phyloP scores from a whole-genome alignment of 1,284 basidiomycete genomes.

The Agroathelia rolfsii region DNA sequence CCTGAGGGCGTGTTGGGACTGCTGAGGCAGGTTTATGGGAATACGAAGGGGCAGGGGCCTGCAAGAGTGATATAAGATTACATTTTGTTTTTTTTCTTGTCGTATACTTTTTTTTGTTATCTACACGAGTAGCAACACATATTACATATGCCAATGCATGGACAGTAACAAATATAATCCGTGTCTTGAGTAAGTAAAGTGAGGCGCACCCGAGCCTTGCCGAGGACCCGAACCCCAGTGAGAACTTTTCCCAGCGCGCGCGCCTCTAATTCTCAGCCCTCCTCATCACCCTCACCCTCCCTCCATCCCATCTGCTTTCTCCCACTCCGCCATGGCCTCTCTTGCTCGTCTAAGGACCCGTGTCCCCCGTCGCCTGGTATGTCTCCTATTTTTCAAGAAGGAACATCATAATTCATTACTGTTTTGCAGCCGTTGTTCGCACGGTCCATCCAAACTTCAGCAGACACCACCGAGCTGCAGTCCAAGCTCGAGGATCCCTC shows the following conservation, averaged over 20 bases:
- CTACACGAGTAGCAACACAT: too few relatives aligned
- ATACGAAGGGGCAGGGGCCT: constrained; percentile 42
- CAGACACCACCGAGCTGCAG: constrained; percentile 57
- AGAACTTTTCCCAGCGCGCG: too few relatives aligned
- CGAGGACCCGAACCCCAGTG: too few relatives aligned
- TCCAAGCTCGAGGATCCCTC: constrained; percentile 40
- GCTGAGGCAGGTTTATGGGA: constrained; percentile 71
- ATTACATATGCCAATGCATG: too few relatives aligned
- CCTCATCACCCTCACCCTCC: constrained; percentile 7
- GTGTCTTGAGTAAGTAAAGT: too few relatives aligned
- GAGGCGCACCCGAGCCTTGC: too few relatives aligned
- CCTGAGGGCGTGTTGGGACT: constrained; percentile 64
- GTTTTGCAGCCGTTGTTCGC: constrained; percentile 26
- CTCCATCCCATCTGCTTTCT: constrained; percentile 3
- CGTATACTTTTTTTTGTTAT: too few relatives aligned
- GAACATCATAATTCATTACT: constrained; percentile 4
- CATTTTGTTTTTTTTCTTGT: not conserved
- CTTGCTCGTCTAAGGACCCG: constrained; percentile 25
- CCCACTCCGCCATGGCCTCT: constrained; percentile 22
- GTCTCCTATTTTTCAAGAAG: constrained; percentile 11
- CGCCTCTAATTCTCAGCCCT: too few relatives aligned
- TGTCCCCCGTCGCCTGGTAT: constrained; percentile 25
- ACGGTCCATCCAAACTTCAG: constrained; percentile 56
- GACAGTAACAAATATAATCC: too few relatives aligned
- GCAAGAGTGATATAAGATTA: constrained; percentile 33